Evolutionary conservation across 106 monocot species (phyloP).

Genomic region (Dendrobium officinale): DNA sequence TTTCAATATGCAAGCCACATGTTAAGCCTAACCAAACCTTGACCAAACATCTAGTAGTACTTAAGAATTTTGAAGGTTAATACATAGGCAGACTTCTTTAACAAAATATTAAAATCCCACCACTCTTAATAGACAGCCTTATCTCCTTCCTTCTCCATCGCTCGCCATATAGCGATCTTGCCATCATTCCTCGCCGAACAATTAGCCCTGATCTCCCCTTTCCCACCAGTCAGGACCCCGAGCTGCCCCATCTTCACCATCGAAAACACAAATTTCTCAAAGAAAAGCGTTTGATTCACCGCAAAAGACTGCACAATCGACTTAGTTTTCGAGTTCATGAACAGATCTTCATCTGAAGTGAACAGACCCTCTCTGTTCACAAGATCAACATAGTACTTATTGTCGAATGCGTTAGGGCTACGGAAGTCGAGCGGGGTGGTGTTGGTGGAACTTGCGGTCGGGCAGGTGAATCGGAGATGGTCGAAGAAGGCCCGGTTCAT

Average conservation of each 20-base stretch:
- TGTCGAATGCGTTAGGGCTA: constrained; percentile 18
- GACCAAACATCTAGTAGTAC: too few species aligned
- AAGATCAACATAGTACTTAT: constrained; percentile 42
- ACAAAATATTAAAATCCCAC: too few species aligned
- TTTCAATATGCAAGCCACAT: too few species aligned
- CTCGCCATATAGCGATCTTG: constrained; percentile 9
- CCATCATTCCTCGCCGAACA: constrained; percentile 30
- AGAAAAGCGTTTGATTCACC: constrained; percentile 22
- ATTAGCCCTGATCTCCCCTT: constrained; percentile 36
- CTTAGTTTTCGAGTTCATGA: constrained; percentile 19
- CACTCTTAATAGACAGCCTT: neutral
- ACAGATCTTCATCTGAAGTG: constrained; percentile 41
- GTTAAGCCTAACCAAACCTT: too few species aligned
- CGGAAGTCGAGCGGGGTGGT: constrained; percentile 15
- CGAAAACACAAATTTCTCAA: constrained; percentile 26
- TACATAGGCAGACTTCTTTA: too few species aligned
- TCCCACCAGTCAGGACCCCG: constrained; percentile 16
- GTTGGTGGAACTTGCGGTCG: constrained; percentile 2
- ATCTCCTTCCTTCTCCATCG: constrained; percentile 8
- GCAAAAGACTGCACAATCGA: constrained; percentile 20
- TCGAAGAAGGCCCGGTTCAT: constrained; percentile 16
- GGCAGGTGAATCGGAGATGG: constrained; percentile 16
- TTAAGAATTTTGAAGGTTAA: too few species aligned
- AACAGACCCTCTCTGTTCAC: constrained; percentile 30
- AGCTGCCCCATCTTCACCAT: constrained; percentile 46